Conservation (phyloP, 257 asterid species). For the Oldenlandia corymbosa region DNA sequence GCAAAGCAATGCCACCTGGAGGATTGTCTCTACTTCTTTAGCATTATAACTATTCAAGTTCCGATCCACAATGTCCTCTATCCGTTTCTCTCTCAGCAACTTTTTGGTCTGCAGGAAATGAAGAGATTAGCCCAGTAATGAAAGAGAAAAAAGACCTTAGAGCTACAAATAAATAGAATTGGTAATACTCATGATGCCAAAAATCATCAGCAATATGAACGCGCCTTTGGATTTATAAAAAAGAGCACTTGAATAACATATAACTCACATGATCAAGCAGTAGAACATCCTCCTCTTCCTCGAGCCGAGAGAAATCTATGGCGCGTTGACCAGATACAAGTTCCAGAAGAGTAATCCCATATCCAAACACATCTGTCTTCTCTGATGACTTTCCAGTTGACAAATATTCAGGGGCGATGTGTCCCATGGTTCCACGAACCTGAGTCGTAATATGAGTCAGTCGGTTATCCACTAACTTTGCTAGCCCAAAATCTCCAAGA, state of each 20-base stretch:
- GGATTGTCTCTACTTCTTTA: constrained; percentile 60
- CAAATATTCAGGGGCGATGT: constrained; percentile 85
- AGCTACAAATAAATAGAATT: too few species aligned
- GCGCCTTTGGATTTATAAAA: background rate
- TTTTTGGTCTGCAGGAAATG: constrained; percentile 71
- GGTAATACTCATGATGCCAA: background rate
- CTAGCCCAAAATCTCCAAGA: constrained; percentile 89
- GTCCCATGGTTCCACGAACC: constrained; percentile 98
- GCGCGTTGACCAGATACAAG: constrained; percentile 91
- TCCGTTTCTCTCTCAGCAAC: constrained; percentile 56
- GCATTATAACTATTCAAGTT: constrained; percentile 43
- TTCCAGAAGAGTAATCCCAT: constrained; percentile 82
- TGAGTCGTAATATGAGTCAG: constrained; percentile 80
- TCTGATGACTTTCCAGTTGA: constrained; percentile 88
- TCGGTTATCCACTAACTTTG: constrained; percentile 65
- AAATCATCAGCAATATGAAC: background rate
- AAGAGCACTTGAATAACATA: background rate
- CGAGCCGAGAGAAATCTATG: constrained; percentile 77
- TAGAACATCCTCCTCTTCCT: constrained; percentile 91
- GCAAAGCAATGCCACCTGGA: constrained; percentile 86
- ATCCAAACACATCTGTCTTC: constrained; percentile 88
- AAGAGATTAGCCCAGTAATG: too few species aligned
- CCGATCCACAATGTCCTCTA: constrained; percentile 59
- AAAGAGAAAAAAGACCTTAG: too few species aligned
- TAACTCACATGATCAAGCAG: constrained; percentile 76